These are phyloP conservation scores for Combretum micranthum DNA, from an alignment of 345 rosid species.

Conservation along the genomic window DNA sequence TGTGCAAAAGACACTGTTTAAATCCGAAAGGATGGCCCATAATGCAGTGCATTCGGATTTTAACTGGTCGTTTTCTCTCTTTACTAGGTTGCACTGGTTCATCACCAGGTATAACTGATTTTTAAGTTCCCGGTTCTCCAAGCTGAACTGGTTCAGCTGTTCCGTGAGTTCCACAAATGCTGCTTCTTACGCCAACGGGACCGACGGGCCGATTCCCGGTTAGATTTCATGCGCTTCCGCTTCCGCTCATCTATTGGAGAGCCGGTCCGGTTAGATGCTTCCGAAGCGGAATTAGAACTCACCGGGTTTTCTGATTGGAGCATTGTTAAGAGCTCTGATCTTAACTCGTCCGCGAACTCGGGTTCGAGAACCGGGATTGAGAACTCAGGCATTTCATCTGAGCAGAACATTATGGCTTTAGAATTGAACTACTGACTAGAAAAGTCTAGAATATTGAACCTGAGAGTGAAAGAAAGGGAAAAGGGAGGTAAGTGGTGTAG, in stretches of 20 bases:
- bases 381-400: slow-evolving; percentile 21
- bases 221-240: slow-evolving; percentile 61
- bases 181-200: slow-evolving; percentile 81
- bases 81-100: slow-evolving; percentile 25
- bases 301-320: slow-evolving; percentile 24
- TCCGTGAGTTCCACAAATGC: slow-evolving; percentile 53
- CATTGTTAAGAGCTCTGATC: slow-evolving; percentile 41
- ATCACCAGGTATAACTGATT: slow-evolving; percentile 25
- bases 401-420: slow-evolving; percentile 27
- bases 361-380: slow-evolving; percentile 31
- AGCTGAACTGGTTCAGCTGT: slow-evolving; percentile 33
- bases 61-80: slow-evolving; percentile 50
- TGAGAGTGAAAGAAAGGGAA: slow-evolving; percentile 32
- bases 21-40: slow-evolving; percentile 36
- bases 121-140: slow-evolving; percentile 52
- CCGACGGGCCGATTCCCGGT: slow-evolving; percentile 85
- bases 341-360: slow-evolving; percentile 33
- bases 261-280: slow-evolving; percentile 30
- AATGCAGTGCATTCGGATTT: slow-evolving; percentile 45
- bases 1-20: slow-evolving; percentile 28
- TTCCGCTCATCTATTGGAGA: slow-evolving; percentile 47
- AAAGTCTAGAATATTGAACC: slow-evolving; percentile 13
- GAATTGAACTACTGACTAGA: neutral
- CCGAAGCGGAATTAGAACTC: slow-evolving; percentile 37
- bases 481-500: slow-evolving; percentile 31